phyloP scores from a whole-genome alignment of 2,329 filamentous ascomycete genomes.

The Sporothrix brasiliensis region DNA sequence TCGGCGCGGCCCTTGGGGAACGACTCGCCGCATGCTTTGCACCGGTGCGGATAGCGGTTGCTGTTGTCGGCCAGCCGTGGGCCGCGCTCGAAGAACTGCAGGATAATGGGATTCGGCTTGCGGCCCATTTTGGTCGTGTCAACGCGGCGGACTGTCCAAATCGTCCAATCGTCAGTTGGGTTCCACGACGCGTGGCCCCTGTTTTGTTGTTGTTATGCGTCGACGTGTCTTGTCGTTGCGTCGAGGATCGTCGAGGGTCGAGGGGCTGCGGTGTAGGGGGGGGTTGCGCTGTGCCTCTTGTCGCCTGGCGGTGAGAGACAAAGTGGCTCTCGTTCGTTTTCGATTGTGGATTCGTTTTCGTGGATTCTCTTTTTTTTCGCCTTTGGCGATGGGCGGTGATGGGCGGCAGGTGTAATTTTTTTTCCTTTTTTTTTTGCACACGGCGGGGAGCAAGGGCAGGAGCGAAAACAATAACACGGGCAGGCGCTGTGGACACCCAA shows the following conservation, averaged over 20 bases:
- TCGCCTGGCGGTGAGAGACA: conserved; percentile 29
- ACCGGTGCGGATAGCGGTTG: conserved; percentile 90
- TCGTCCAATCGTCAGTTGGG: neutral
- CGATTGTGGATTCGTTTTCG: conserved; percentile 28
- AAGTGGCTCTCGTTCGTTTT: conserved; percentile 19
- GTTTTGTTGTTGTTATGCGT: neutral
- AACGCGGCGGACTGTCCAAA: neutral
- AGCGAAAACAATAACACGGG: conserved; percentile 26
- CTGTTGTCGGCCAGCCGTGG: conserved; percentile 85
- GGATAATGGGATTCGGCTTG: conserved; percentile 80
- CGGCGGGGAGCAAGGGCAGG: conserved; percentile 31
- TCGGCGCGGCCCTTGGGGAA: conserved; percentile 90
- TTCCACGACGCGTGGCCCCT: neutral
- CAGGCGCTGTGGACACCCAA: neutral
- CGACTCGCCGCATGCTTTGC: conserved; percentile 83
- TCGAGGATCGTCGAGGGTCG: conserved; percentile 7
- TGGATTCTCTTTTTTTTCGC: conserved; percentile 25
- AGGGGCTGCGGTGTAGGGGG: neutral
- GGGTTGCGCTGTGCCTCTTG: neutral
- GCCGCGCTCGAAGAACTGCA: conserved; percentile 85
- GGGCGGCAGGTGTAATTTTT: conserved; percentile 31
- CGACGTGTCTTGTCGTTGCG: neutral
- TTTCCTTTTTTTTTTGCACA: conserved; percentile 27
- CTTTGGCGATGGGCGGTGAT: conserved; percentile 34
- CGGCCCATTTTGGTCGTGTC: conserved; percentile 66